These are phyloP conservation scores for Trichoderma atroviride DNA, from an alignment of 2,329 filamentous ascomycete species.

Conservation along the genomic window DNA sequence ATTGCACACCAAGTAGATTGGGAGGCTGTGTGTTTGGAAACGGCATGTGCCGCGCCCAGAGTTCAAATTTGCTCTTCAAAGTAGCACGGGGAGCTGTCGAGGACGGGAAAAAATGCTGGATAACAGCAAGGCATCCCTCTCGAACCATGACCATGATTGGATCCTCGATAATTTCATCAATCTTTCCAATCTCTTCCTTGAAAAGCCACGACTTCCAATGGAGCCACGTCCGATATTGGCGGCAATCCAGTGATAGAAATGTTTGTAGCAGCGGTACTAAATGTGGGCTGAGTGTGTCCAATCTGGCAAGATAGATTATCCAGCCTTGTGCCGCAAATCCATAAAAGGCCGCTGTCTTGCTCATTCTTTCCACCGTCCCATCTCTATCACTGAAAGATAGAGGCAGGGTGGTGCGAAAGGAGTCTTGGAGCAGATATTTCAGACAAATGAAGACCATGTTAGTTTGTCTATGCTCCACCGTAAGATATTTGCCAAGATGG, in stretches of 20 bases:
- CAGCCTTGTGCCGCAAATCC: slow-evolving; percentile 29
- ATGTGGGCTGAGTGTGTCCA: slow-evolving; percentile 21
- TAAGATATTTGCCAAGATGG: slow-evolving; percentile 25
- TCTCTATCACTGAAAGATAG: slow-evolving; percentile 6
- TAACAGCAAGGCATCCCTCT: slow-evolving; percentile 13
- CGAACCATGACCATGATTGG: slow-evolving; percentile 24
- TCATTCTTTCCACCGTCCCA: neutral
- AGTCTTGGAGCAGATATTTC: slow-evolving; percentile 29
- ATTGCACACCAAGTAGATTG: neutral
- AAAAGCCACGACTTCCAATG: slow-evolving; percentile 20
- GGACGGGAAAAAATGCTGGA: slow-evolving; percentile 21
- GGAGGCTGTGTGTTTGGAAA: neutral
- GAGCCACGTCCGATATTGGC: slow-evolving; percentile 29
- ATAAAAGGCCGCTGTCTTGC: slow-evolving; percentile 28
- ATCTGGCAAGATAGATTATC: slow-evolving; percentile 24
- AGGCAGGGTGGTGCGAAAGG: slow-evolving; percentile 16
- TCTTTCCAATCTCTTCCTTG: neutral
- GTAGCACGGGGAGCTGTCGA: neutral
- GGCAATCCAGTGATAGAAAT: slow-evolving; percentile 27
- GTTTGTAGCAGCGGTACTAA: slow-evolving; percentile 24
- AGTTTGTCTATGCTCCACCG: slow-evolving; percentile 26
- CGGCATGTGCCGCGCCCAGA: neutral
- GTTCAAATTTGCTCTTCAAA: neutral
- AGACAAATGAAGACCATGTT: slow-evolving; percentile 32
- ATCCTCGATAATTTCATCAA: neutral